Evolutionary conservation across 139 green algal species (phyloP).

Genomic region (Chlorella sorokiniana): DNA sequence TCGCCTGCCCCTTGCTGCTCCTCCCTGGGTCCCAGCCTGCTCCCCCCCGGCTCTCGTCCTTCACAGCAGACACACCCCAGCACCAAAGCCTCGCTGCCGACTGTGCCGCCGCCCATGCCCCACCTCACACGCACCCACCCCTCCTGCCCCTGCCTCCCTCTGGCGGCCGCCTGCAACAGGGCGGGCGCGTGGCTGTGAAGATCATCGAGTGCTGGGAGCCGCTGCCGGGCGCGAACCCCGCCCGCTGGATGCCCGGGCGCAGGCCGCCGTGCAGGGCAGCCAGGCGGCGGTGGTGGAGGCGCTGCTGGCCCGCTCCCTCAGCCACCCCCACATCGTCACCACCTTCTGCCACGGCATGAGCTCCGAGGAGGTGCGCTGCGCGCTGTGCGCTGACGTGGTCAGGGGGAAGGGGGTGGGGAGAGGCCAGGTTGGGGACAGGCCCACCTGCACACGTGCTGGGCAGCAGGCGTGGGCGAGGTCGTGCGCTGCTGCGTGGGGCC

Average conservation of each 20-base stretch:
- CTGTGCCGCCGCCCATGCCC: not conserved
- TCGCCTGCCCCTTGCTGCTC: no score
- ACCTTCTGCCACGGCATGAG: slow-evolving; percentile 19
- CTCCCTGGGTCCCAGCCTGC: no score
- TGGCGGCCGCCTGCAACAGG: not conserved
- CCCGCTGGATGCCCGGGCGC: no score
- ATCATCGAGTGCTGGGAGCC: slow-evolving; percentile 20
- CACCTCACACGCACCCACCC: not conserved
- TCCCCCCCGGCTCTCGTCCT: no score
- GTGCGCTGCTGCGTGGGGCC: no score
- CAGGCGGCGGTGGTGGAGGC: slow-evolving; percentile 28
- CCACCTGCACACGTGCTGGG: no score
- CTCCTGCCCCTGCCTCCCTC: not conserved
- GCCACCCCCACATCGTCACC: slow-evolving; percentile 15
- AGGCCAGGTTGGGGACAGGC: no score
- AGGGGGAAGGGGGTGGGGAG: no score
- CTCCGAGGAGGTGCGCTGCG: not conserved
- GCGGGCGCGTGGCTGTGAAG: slow-evolving; percentile 25
- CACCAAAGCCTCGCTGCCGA: no score
- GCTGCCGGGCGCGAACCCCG: not conserved
- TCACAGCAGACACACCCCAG: no score
- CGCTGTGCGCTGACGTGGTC: not conserved
- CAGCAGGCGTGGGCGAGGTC: no score
- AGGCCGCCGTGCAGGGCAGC: not conserved
- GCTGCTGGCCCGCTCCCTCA: slow-evolving; percentile 15